Percentiles rank a stretch among this genome's conserved stretches.
Evolutionary conservation across 1,284 basidiomycete genomes (phyloP).

Genomic region (Testicularia cyperi): DNA sequence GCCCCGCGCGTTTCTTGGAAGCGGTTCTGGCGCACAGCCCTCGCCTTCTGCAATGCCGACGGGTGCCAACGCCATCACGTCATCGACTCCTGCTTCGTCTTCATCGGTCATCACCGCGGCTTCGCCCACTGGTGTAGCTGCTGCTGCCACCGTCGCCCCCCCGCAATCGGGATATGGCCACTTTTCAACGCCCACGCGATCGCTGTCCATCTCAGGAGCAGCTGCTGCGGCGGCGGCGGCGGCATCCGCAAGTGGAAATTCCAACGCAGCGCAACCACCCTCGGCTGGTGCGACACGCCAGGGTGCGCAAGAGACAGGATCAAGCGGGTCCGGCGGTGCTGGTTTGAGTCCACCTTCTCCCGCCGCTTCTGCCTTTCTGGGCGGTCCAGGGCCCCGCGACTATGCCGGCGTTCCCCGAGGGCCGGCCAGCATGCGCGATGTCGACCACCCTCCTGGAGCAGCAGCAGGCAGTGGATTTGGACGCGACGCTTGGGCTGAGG

Average conservation of each 20-base stretch:
- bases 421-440: slow-evolving; percentile 42
- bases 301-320: too few relatives aligned
- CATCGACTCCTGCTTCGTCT: too few relatives aligned
- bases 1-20: slow-evolving; percentile 35
- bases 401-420: slow-evolving; percentile 44
- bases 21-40: slow-evolving; percentile 7
- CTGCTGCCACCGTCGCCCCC: neutral
- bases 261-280: neutral
- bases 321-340: too few relatives aligned
- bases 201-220: neutral
- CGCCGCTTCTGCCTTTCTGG: slow-evolving; percentile 4
- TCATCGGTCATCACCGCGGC: neutral
- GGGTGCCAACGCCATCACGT: neutral
- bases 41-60: slow-evolving; percentile 1
- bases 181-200: neutral
- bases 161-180: too few relatives aligned
- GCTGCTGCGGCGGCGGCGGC: neutral
- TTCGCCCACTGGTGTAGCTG: neutral
- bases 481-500: slow-evolving; percentile 25
- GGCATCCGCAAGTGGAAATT: neutral
- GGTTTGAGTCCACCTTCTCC: slow-evolving; percentile 18
- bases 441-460: too few relatives aligned
- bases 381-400: slow-evolving; percentile 13
- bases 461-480: too few relatives aligned
- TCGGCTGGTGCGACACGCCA: too few relatives aligned